A percentile compares a stretch with the other conserved stretches of the same genome.
Conservation (phyloP, 352 stramenopile genomes). For the Phytophthora europaea region DNA sequence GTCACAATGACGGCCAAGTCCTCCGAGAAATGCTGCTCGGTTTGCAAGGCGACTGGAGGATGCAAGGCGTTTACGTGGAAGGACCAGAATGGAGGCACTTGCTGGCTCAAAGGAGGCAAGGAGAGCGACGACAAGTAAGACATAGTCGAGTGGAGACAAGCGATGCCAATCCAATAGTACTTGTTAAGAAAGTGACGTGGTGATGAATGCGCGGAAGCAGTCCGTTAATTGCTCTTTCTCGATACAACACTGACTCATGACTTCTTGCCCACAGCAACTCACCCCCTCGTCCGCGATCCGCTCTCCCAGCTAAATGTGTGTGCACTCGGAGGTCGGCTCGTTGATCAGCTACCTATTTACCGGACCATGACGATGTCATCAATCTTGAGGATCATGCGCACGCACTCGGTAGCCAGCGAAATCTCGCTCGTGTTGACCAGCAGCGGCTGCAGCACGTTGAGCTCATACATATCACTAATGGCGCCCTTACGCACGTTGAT, state of each 20-base stretch:
- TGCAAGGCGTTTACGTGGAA: constrained; percentile 68
- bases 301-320: neutral
- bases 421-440: constrained; percentile 99
- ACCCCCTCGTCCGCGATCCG: constrained; percentile 18
- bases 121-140: constrained; percentile 21
- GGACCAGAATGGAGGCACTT: constrained; percentile 55
- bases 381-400: constrained; percentile 99
- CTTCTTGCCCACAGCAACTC: constrained; percentile 8
- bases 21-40: constrained; percentile 39
- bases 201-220: constrained; percentile 12
- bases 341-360: constrained; percentile 61
- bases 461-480: constrained; percentile 99
- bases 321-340: neutral
- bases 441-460: constrained; percentile 99
- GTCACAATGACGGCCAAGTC: constrained; percentile 25
- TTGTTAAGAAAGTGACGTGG: constrained; percentile 32
- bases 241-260: constrained; percentile 3
- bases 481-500: constrained; percentile 97
- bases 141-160: constrained; percentile 15
- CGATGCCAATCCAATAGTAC: constrained; percentile 39
- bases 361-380: constrained; percentile 99
- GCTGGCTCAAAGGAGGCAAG: constrained; percentile 67
- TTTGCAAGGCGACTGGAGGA: constrained; percentile 39
- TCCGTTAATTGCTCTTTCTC: constrained; percentile 13
- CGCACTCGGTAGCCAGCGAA: constrained; percentile 98